These are phyloP conservation scores for Mariannaea sp. DNA, from an alignment of 2,329 filamentous ascomycete species.

Conservation along the genomic window DNA sequence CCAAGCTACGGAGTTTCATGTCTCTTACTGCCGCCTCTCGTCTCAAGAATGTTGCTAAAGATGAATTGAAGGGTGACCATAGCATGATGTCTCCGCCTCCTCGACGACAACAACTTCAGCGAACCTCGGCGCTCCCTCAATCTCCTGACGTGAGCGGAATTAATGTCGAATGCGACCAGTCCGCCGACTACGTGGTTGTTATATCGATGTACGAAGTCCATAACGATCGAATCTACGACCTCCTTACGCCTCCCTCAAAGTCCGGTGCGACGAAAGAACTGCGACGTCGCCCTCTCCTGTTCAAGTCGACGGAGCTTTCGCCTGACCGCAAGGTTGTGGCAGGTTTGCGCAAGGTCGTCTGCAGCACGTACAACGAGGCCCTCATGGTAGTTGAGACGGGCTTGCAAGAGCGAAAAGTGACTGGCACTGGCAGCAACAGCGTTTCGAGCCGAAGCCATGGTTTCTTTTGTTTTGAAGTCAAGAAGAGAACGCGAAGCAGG, in stretches of 20 bases:
- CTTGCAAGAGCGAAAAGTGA: constrained; percentile 81
- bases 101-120: constrained; percentile 67
- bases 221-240: constrained; percentile 96
- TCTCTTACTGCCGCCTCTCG: constrained; percentile 51
- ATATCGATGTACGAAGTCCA: constrained; percentile 99
- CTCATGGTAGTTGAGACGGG: constrained; percentile 89
- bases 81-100: constrained; percentile 52
- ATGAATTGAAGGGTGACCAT: constrained; percentile 56
- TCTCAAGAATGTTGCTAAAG: constrained; percentile 55
- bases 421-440: constrained; percentile 91
- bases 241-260: constrained; percentile 70
- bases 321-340: constrained; percentile 94
- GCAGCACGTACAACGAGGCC: constrained; percentile 79
- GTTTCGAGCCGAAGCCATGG: constrained; percentile 91
- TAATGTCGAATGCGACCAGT: constrained; percentile 60
- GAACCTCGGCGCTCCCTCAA: constrained; percentile 73
- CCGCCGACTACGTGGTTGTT: constrained; percentile 82
- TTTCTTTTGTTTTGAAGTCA: constrained; percentile 94
- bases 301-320: constrained; percentile 88
- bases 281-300: constrained; percentile 80
- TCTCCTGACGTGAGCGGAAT: constrained; percentile 76
- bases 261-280: constrained; percentile 69
- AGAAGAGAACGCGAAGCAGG: constrained; percentile 67
- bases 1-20: constrained; percentile 44
- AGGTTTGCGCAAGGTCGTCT: constrained; percentile 88